Conservation (phyloP, 768 basidiomycete species). For the Agrocybe chaxingu region DNA sequence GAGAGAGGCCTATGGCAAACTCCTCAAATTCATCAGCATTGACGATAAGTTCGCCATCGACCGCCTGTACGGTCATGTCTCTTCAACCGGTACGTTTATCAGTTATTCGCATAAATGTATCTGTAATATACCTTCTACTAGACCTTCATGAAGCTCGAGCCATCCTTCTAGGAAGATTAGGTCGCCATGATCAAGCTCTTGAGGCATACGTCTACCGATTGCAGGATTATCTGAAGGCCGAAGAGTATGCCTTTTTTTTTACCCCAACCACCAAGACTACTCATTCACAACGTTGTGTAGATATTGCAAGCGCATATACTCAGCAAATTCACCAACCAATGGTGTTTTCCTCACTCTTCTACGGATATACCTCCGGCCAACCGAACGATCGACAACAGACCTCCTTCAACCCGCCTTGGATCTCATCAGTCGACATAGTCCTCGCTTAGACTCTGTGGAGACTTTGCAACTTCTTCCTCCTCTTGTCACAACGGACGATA, state of each 20-base stretch:
- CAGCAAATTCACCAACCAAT: slow-evolving; percentile 48
- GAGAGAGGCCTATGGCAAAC: slow-evolving; percentile 56
- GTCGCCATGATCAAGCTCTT: slow-evolving; percentile 91
- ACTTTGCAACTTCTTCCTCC: slow-evolving; percentile 88
- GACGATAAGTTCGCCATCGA: slow-evolving; percentile 73
- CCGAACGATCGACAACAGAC: slow-evolving; percentile 43
- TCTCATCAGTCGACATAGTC: slow-evolving; percentile 83
- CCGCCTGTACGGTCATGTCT: slow-evolving; percentile 77
- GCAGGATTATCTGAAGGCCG: slow-evolving; percentile 81
- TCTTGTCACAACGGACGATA: slow-evolving; percentile 78
- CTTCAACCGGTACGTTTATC: slow-evolving; percentile 62
- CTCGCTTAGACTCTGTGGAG: slow-evolving; percentile 76
- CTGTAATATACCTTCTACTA: slow-evolving; percentile 22
- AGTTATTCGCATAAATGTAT: neutral
- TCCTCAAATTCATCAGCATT: slow-evolving; percentile 73
- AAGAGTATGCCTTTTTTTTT: slow-evolving; percentile 57
- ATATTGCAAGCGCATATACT: slow-evolving; percentile 85
- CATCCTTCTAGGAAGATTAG: slow-evolving; percentile 83
- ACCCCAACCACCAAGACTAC: neutral
- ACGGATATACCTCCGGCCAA: slow-evolving; percentile 82
- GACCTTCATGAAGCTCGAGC: slow-evolving; percentile 92
- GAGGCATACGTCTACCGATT: slow-evolving; percentile 91
- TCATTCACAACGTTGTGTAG: slow-evolving; percentile 32
- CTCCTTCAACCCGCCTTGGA: slow-evolving; percentile 80
- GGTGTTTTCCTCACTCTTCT: slow-evolving; percentile 82